Conservation (phyloP, 169 alveolate species). For the Cryptosporidium andersoni region DNA sequence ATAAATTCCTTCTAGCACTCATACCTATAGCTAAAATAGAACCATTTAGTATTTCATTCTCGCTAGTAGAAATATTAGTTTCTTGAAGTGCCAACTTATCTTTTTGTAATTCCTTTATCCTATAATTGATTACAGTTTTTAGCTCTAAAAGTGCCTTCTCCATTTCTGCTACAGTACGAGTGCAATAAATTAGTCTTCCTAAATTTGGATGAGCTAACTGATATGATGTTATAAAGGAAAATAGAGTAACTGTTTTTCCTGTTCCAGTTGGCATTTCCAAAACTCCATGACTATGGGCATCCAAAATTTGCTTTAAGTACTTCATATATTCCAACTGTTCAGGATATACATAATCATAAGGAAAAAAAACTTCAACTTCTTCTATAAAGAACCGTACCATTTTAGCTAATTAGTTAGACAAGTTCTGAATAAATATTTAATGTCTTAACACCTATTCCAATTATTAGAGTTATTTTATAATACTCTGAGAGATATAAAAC, state of each 20-base stretch:
- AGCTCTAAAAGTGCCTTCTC: conserved; percentile 95
- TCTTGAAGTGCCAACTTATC: conserved; percentile 51
- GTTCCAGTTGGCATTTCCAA: conserved; percentile 99
- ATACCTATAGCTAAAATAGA: conserved; percentile 86
- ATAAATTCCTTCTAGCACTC: conserved; percentile 90
- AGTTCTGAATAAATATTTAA: too few relatives aligned
- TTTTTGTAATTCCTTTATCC: conserved; percentile 77
- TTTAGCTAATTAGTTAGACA: background rate
- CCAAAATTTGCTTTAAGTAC: conserved; percentile 86
- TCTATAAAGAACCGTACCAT: conserved; percentile 89
- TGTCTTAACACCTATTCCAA: too few relatives aligned
- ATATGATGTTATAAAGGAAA: conserved; percentile 90
- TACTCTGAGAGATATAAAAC: too few relatives aligned
- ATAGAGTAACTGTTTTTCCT: conserved; percentile 96
- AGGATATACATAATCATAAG: conserved; percentile 93
- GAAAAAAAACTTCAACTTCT: conserved; percentile 91
- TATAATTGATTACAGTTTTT: conserved; percentile 85
- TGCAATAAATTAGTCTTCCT: conserved; percentile 88
- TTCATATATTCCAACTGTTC: conserved; percentile 93
- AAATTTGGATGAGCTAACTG: conserved; percentile 87
- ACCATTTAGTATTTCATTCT: background rate
- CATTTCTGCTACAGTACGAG: conserved; percentile 98
- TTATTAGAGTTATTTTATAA: too few relatives aligned
- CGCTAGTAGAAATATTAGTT: background rate
- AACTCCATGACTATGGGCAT: conserved; percentile 94